These are phyloP conservation scores for Oehlia diaphana DNA, from an alignment of 192 early-diverging fungal genomes.

Conservation along the genomic window DNA sequence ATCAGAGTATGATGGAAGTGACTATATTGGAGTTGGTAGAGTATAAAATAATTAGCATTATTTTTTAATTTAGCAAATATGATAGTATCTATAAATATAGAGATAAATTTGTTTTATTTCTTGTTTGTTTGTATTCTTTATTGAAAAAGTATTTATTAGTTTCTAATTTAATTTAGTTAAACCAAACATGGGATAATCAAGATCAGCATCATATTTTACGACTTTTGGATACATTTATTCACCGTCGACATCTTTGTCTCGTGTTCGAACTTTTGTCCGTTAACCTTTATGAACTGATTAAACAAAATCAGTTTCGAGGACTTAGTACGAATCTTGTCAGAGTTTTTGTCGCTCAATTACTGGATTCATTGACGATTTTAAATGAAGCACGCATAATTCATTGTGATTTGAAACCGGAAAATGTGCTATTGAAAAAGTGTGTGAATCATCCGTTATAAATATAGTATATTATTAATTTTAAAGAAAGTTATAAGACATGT, in stretches of 20 bases:
- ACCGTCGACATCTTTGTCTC: constrained; percentile 90
- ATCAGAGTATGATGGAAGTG: constrained; percentile 97
- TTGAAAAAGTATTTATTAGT: neutral
- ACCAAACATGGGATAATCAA: constrained; percentile 81
- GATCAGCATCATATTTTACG: constrained; percentile 90
- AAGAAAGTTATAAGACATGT: neutral
- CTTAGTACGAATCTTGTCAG: constrained; percentile 91
- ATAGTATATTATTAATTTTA: neutral
- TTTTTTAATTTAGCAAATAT: neutral
- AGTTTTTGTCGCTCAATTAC: constrained; percentile 89
- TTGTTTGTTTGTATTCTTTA: constrained; percentile 3
- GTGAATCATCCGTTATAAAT: constrained; percentile 28
- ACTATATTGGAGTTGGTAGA: constrained; percentile 84
- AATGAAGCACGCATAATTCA: constrained; percentile 92
- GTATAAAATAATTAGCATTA: neutral
- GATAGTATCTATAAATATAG: neutral
- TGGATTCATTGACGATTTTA: constrained; percentile 87
- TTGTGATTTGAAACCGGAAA: constrained; percentile 98
- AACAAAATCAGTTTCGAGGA: constrained; percentile 95
- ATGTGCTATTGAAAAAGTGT: constrained; percentile 87
- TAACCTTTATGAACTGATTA: constrained; percentile 98
- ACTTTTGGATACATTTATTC: constrained; percentile 91
- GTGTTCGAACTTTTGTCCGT: constrained; percentile 97
- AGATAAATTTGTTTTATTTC: too few relatives aligned
- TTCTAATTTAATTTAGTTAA: constrained; percentile 59